These are phyloP conservation scores for Berberis thunbergii DNA, from an alignment of 164 flowering plant species.

Conservation along the genomic window DNA sequence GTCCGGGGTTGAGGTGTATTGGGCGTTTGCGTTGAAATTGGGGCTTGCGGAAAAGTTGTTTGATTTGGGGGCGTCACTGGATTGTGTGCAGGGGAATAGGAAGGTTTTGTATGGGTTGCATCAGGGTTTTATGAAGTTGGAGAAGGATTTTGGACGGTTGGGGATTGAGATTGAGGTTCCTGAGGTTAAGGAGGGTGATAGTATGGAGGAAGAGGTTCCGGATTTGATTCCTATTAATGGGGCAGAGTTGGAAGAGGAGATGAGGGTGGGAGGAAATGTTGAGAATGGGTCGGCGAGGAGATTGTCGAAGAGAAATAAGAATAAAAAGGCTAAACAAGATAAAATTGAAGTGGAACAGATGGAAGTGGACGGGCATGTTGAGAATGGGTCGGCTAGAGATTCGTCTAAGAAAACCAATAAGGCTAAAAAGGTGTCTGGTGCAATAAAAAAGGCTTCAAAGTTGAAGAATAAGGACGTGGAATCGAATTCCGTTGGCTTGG, in stretches of 20 bases:
- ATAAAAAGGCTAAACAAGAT: background rate
- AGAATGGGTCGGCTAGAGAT: constrained; percentile 11
- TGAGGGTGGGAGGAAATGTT: background rate
- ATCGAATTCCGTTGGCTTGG: constrained; percentile 5
- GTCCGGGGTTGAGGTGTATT: constrained; percentile 22
- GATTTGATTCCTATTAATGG: constrained; percentile 35
- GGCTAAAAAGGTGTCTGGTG: constrained; percentile 15
- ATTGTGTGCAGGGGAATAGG: constrained; percentile 67
- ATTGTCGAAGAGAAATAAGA: constrained; percentile 24
- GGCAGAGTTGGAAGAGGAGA: constrained; percentile 4
- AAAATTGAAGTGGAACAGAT: background rate
- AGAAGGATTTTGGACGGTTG: constrained; percentile 48
- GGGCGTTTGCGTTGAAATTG: constrained; percentile 31
- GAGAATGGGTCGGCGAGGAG: constrained; percentile 9
- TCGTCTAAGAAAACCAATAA: constrained; percentile 25
- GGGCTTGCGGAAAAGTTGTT: constrained; percentile 38
- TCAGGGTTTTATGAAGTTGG: constrained; percentile 56
- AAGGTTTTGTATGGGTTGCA: constrained; percentile 57
- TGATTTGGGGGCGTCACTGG: constrained; percentile 47
- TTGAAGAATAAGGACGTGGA: constrained; percentile 14
- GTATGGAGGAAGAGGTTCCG: constrained; percentile 10
- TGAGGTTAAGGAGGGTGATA: constrained; percentile 20
- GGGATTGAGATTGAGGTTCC: constrained; percentile 41
- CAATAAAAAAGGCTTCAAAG: constrained; percentile 17
- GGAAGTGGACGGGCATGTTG: background rate